Base-by-base conservation (phyloP, 257 asterid species). In the Solanum boliviense region DNA sequence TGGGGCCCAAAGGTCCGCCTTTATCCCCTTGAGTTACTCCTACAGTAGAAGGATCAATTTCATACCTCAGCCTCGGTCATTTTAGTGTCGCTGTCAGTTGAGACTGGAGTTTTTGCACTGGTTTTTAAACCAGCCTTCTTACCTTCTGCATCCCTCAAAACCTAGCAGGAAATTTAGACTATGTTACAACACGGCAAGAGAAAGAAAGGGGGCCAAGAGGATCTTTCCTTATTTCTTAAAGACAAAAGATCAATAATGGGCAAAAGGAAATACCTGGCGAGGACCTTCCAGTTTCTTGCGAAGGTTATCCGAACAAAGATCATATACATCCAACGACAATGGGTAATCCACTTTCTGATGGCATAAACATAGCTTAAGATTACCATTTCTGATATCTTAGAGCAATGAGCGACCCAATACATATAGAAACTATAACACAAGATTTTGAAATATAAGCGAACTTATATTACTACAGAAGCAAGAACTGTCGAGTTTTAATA, bases 301-400 rank as follows among this genome's bases (percentile, higher is more conserved):
- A 52, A 97, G 97, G 87, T 94, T 98, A 87, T 97, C 99, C 9
- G 99, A 97, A 89, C 99, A 97, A 70, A 97, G 89, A 93, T 96
- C 99, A 89, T 90, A 94, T 87, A 96, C 98, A 91, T 97, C 99
- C 86, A 97, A 91, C 92, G 88, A 95, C 94, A 97, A 91, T n/a
- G 99, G 99, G 87, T 96, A 97, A 92, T 94, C 98, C 90, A 97
- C 99, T 95, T 96, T 97, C 99, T 97, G 98, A 89, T 87, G 62
- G 85, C 78, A 81, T 10, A 78, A 70, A 88, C 29, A 84, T 83
- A 56, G 73, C 44, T 76, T 52, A 90, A 16, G 81, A 39, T 9
- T 68, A 75, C 20, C 70, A 73, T 29, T 41, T 25, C 67, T 81
- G 34, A 78, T 48, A 67, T 29, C 84, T 71, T n/a, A 23, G 32